Base-by-base conservation (phyloP, 805 yeast species). In the Candida germanica region DNA sequence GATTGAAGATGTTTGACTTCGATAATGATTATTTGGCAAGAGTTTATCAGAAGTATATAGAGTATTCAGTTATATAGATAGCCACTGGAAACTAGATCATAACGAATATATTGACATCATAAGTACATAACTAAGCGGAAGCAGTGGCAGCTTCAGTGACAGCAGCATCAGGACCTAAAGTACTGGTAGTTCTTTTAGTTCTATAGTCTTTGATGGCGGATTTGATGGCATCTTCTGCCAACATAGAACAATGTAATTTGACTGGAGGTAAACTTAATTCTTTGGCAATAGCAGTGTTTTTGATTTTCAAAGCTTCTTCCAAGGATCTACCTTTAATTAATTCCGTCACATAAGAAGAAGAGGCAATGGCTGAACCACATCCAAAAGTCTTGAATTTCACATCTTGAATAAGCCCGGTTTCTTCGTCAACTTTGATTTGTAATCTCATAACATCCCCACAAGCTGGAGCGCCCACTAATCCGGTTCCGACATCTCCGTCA, bases 361-460 rank as follows among this genome's bases (percentile, higher is more conserved):
- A 85, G 1, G 98, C 98, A 59, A 93, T 93, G 35, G 98, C 98
- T 2, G 93, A 80, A 29, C 98, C 98, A 61, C 98, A 93, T n/a
- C 98, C 98, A 67, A 93, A 93, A 3, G 98, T 93, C 76, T 93
- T 93, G 68, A 93, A 93, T 63, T 88, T 91, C 44, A 91, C 98
- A 59, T 93, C 96, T 60, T 86, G 80, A 50, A 93, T 93, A 36
- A 86, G 73, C 1, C 98, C 98, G 16, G 95, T 79, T 39, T 75
- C 80, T 53, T 89, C 97, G 47, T 83, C 82, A 7, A 93, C 98
- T 59, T 89, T 79, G 54, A 93, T 93, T 62, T 93, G 98, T 47
- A 93, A 74, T 66, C 95, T 83, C 96, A 93, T 93, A 29, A 93
- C 98, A 69, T 93, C 98, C 38, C 98, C 98, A 68, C 98, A 93